Evolutionary conservation across 306 rosid genomes (phyloP).

Genomic region (Quercus gilva): DNA sequence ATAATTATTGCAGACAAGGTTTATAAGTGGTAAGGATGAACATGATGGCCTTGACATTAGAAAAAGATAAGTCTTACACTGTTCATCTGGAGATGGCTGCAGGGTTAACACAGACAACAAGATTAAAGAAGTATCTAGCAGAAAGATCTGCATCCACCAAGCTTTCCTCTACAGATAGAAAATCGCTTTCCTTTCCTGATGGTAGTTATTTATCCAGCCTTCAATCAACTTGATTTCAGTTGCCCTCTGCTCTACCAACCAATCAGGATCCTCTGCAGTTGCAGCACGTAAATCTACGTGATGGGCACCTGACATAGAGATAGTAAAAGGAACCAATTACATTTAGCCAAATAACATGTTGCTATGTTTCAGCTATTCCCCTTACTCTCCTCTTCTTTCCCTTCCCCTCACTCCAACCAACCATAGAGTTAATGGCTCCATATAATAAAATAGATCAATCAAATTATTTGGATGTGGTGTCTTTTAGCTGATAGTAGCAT

Average conservation of each 20-base stretch:
- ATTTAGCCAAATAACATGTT: not conserved
- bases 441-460: not conserved
- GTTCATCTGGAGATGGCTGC: not conserved
- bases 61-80: not conserved
- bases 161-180: conserved; percentile 23
- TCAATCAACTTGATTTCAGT: conserved; percentile 59
- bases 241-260: conserved; percentile 72
- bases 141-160: not conserved
- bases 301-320: conserved; percentile 59
- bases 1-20: too few relatives aligned
- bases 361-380: not conserved
- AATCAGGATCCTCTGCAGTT: conserved; percentile 60
- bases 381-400: too few relatives aligned
- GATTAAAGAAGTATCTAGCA: not conserved
- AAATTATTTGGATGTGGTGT: not conserved
- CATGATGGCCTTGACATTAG: not conserved
- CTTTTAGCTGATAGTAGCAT: not conserved
- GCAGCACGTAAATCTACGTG: conserved; percentile 81
- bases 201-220: conserved; percentile 62
- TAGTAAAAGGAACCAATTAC: not conserved
- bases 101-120: not conserved
- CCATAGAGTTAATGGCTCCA: not conserved
- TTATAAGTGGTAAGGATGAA: too few relatives aligned
- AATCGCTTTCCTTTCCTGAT: conserved; percentile 27
- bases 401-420: too few relatives aligned